phyloP scores from a whole-genome alignment of 176 grass and related monocot genomes.

The Bothriochloa decipiens region DNA sequence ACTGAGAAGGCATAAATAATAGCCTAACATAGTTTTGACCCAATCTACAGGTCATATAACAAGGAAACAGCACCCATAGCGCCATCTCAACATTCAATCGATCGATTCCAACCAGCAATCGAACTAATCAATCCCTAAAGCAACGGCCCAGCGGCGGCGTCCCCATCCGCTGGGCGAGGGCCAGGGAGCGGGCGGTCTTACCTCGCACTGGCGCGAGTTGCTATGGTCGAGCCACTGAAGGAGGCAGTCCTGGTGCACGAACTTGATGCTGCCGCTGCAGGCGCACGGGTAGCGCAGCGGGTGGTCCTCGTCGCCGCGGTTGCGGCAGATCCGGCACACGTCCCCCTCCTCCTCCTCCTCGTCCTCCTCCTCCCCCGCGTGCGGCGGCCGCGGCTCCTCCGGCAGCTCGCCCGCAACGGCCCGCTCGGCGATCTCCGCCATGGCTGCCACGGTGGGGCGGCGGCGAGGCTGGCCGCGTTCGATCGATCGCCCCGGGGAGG shows the following conservation, averaged over 20 bases:
- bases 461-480: not conserved
- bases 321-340: conserved; percentile 99
- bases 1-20: not conserved
- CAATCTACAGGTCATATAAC: not conserved
- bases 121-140: conserved; percentile 25
- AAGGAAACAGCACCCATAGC: not conserved
- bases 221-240: conserved; percentile 99
- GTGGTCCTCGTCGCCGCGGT: conserved; percentile 82
- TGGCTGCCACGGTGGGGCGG: conserved; percentile 24
- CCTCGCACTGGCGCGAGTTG: conserved; percentile 99
- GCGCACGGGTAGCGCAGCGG: conserved; percentile 96
- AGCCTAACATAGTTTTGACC: not conserved
- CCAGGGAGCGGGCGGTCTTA: not conserved
- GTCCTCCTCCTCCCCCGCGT: conserved; percentile 48
- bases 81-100: not conserved
- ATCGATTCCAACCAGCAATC: conserved; percentile 14
- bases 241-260: conserved; percentile 99
- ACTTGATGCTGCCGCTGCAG: conserved; percentile 99
- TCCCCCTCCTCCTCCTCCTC: conserved; percentile 75
- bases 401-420: conserved; percentile 10
- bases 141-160: not conserved
- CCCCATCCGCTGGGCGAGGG: not conserved
- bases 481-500: conserved; percentile 12
- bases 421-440: conserved; percentile 49
- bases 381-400: conserved; percentile 41